Evolutionary conservation across 768 basidiomycete species (phyloP).

Genomic region (Tricholoma matsutake): DNA sequence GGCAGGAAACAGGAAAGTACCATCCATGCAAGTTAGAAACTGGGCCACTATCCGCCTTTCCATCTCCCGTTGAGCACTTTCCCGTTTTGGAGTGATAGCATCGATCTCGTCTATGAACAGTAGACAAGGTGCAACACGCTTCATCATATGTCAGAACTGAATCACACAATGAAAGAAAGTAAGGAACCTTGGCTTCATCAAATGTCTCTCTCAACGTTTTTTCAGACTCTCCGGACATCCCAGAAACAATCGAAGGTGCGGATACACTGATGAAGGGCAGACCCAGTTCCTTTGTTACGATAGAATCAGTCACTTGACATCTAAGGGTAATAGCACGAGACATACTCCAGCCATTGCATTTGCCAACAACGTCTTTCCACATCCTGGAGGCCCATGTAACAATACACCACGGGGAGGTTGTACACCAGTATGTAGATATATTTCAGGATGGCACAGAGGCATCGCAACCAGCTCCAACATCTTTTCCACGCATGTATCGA

Average conservation of each 20-base stretch:
- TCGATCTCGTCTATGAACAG: constrained; percentile 98
- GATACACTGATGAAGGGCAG: constrained; percentile 94
- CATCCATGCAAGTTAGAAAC: constrained; percentile 98
- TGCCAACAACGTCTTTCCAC: constrained; percentile 93
- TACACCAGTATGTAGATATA: constrained; percentile 91
- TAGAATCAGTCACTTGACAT: constrained; percentile 2
- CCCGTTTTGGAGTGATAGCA: constrained; percentile 95
- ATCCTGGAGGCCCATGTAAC: constrained; percentile 93
- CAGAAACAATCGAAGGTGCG: constrained; percentile 93
- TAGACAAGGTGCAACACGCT: constrained; percentile 90
- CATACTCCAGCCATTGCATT: constrained; percentile 93
- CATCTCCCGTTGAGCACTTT: constrained; percentile 98
- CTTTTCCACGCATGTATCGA: constrained; percentile 84
- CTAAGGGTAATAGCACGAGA: neutral
- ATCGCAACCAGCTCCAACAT: constrained; percentile 95
- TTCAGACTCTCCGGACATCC: constrained; percentile 98
- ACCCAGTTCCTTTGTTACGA: constrained; percentile 72
- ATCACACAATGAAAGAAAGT: neutral
- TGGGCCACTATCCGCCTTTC: constrained; percentile 97
- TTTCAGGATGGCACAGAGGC: constrained; percentile 92
- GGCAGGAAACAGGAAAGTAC: constrained; percentile 42
- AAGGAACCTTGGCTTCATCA: constrained; percentile 87
- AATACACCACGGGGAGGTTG: constrained; percentile 90
- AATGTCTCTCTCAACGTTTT: constrained; percentile 95
- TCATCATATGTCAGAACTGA: constrained; percentile 1